phyloP scores from a whole-genome alignment of 768 basidiomycete species.

The Mycena crocata region DNA sequence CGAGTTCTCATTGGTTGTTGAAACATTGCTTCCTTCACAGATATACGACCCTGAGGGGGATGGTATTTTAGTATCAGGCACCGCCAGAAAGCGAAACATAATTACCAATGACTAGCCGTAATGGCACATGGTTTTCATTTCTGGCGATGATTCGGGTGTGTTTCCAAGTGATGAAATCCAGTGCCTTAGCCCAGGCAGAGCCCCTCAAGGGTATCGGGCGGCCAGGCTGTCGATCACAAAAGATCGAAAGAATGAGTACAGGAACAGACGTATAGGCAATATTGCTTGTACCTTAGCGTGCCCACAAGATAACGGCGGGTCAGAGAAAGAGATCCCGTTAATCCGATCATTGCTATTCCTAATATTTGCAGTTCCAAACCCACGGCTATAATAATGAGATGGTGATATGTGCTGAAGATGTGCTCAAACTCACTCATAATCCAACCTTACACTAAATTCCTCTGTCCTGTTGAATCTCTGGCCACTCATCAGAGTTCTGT shows the following conservation, averaged over 20 bases:
- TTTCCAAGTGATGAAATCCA: not conserved
- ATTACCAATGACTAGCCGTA: not conserved
- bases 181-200: not conserved
- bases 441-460: not conserved
- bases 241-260: not conserved
- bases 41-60: not conserved
- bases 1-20: not conserved
- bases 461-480: not conserved
- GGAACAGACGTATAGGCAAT: not conserved
- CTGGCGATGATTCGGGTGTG: not conserved
- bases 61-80: not conserved
- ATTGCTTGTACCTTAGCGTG: conserved; percentile 1
- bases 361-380: not conserved
- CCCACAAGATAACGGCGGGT: not conserved
- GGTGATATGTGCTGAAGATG: not conserved
- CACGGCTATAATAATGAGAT: not conserved
- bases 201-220: not conserved
- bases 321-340: not conserved
- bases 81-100: not conserved
- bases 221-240: not conserved
- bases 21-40: not conserved
- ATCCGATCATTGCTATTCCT: not conserved
- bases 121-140: not conserved
- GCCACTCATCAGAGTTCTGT: not conserved
- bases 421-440: conserved; percentile 8